Evolutionary conservation across 495 filamentous ascomycete species (phyloP).

Genomic region (Ascodesmis nigricans): DNA sequence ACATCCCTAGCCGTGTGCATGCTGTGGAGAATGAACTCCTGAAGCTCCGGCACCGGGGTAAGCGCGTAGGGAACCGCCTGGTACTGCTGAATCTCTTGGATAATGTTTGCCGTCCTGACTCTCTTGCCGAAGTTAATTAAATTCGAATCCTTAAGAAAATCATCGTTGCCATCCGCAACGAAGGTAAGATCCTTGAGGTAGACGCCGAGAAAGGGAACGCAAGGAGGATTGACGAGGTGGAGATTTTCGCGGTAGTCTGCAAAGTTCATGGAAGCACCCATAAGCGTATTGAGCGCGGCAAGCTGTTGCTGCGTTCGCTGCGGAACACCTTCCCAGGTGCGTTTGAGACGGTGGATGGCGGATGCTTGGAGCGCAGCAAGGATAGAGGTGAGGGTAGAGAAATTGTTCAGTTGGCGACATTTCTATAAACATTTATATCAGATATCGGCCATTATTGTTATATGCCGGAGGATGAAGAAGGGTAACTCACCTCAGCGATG

Average conservation of each 20-base stretch:
- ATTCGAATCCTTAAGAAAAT: constrained; percentile 78
- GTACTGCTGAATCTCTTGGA: constrained; percentile 93
- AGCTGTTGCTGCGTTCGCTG: constrained; percentile 54
- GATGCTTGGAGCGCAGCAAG: constrained; percentile 87
- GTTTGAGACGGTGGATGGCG: constrained; percentile 75
- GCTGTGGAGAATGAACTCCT: constrained; percentile 90
- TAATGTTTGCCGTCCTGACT: constrained; percentile 91
- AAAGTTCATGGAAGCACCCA: constrained; percentile 98
- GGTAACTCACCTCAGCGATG: constrained; percentile 88
- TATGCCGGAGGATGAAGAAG: constrained; percentile 21
- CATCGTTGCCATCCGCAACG: constrained; percentile 95
- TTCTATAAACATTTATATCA: constrained; percentile 38
- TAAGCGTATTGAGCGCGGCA: constrained; percentile 77
- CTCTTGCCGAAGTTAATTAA: constrained; percentile 97
- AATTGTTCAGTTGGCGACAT: constrained; percentile 88
- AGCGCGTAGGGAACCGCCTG: constrained; percentile 88
- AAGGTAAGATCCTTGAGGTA: constrained; percentile 96
- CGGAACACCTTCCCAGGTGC: constrained; percentile 90
- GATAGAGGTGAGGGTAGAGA: constrained; percentile 93
- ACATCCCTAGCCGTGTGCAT: constrained; percentile 87
- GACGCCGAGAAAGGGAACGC: constrained; percentile 98
- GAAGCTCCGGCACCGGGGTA: constrained; percentile 70
- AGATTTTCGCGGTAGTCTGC: constrained; percentile 84
- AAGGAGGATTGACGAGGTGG: constrained; percentile 81
- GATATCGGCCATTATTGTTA: not conserved